These are phyloP conservation scores for Botrytis squamosa DNA, from an alignment of 2,329 filamentous ascomycete genomes.

Conservation along the genomic window DNA sequence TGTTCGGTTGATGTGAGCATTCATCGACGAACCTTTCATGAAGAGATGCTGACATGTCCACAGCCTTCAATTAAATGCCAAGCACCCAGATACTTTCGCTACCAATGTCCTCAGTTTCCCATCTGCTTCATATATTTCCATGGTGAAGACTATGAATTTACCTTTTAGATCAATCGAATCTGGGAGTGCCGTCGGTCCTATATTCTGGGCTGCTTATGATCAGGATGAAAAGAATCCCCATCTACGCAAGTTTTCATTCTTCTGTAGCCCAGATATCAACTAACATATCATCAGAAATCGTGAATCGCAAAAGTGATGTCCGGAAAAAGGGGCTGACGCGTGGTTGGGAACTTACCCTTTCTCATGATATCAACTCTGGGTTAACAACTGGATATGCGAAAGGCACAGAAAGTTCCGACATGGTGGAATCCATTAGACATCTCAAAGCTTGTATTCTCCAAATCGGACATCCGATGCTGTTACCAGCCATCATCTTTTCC, in stretches of 20 bases:
- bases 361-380: conserved; percentile 53
- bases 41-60: conserved; percentile 2
- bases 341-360: conserved; percentile 64
- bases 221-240: conserved; percentile 56
- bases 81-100: conserved; percentile 57
- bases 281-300: conserved; percentile 48
- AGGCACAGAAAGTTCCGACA: conserved; percentile 57
- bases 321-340: conserved; percentile 62
- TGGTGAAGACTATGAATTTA: conserved; percentile 55
- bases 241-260: conserved; percentile 47
- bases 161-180: conserved; percentile 59
- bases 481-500: conserved; percentile 58
- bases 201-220: conserved; percentile 60
- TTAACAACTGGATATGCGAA: conserved; percentile 62
- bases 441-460: conserved; percentile 50
- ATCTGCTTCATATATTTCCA: conserved; percentile 51
- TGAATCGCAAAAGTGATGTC: conserved; percentile 65
- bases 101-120: conserved; percentile 54
- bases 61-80: conserved; percentile 43
- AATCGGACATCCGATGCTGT: conserved; percentile 56
- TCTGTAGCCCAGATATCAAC: background rate
- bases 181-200: conserved; percentile 58
- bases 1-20: conserved; percentile 31
- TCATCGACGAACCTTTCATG: background rate
- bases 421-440: conserved; percentile 51